Evolutionary conservation across 2,329 filamentous ascomycete genomes (phyloP), one percentile per base, ranked within the genome.

Genomic region (Zymoseptoria passerinii): DNA sequence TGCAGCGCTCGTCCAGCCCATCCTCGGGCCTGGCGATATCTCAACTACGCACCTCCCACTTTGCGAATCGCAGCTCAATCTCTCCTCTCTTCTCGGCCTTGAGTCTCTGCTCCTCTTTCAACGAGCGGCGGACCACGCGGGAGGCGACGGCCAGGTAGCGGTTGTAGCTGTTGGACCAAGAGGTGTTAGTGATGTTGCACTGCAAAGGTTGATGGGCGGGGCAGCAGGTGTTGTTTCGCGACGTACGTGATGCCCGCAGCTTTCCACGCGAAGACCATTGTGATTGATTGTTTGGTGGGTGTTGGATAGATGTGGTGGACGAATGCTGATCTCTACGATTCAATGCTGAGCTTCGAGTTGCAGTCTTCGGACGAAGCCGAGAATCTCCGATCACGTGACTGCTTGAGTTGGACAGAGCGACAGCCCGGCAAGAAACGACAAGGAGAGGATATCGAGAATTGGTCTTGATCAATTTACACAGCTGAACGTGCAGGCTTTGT

Each of bases 241-340:
- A 83, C 90, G 77, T 88, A 96, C 92, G 87, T 95, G 76, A 97
- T 83, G 79, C 94, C 94, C 77, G 94, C 90, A 75, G 92, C 85
- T 89, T 96, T 97, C 94, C 92, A 99, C 76, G 92, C 90, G 82
- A 92, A 92, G 80, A 88, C 83, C 94, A 97, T 99, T 81, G 84
- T 90, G 84, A 73, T 70, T 74, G 71, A 71, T 53, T 60, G 68
- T 23, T 4, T 58, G 51, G 54, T 57, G 50, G 54, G 52, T 50
- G 48, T 55, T 59, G 55, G 44, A 50, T 52, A 40, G 53, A 53
- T 55, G 52, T 61, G 23, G 50, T 52, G 50, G 35, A 16, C 7
- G 35, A 16, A 16, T 16, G 35, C 35, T 44, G 35, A n/a, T 44
- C 35, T 44, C 35, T 44, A 13, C 35, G 35, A n/a, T 16, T 44